Conservation (phyloP, 2,329 filamentous ascomycete genomes). For the Fusarium sp. region DNA sequence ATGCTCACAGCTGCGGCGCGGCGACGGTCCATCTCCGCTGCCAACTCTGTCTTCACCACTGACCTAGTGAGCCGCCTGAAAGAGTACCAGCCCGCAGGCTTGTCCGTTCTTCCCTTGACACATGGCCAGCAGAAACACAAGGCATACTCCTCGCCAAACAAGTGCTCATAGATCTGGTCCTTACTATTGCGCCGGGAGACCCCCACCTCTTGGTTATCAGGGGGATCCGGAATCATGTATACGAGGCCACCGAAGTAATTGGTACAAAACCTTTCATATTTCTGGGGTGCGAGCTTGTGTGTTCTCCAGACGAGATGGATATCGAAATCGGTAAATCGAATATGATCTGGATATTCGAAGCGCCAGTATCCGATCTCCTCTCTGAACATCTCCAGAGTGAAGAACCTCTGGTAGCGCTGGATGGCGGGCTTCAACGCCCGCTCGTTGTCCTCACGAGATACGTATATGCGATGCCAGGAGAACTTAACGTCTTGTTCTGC, state of each 20-base stretch:
- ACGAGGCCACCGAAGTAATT: conserved; percentile 7
- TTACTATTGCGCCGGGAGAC: not conserved
- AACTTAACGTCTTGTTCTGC: conserved; percentile 6
- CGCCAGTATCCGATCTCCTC: not conserved
- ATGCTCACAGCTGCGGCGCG: not conserved
- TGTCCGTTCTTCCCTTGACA: conserved; percentile 11
- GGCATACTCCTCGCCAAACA: conserved; percentile 16
- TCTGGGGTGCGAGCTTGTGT: conserved; percentile 24
- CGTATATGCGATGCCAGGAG: conserved; percentile 34
- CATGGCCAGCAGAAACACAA: conserved; percentile 34
- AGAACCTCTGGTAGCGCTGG: conserved; percentile 21
- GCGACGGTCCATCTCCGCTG: conserved; percentile 6
- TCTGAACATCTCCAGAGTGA: conserved; percentile 15
- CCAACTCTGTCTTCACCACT: not conserved
- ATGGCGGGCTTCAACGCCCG: conserved; percentile 6
- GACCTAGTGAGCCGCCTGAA: not conserved
- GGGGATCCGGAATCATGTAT: conserved; percentile 12
- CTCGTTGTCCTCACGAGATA: not conserved
- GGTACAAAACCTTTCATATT: conserved; percentile 16
- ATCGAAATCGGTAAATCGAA: conserved; percentile 15
- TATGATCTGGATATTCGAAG: not conserved
- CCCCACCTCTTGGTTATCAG: not conserved
- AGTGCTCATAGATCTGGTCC: conserved; percentile 7
- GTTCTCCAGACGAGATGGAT: conserved; percentile 35
- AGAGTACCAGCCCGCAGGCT: not conserved